Percentiles rank a stretch among this genome's conserved stretches.
These are phyloP conservation scores for Alternaria burnsii DNA, from an alignment of 2,329 filamentous ascomycete species.

Conservation along the genomic window DNA sequence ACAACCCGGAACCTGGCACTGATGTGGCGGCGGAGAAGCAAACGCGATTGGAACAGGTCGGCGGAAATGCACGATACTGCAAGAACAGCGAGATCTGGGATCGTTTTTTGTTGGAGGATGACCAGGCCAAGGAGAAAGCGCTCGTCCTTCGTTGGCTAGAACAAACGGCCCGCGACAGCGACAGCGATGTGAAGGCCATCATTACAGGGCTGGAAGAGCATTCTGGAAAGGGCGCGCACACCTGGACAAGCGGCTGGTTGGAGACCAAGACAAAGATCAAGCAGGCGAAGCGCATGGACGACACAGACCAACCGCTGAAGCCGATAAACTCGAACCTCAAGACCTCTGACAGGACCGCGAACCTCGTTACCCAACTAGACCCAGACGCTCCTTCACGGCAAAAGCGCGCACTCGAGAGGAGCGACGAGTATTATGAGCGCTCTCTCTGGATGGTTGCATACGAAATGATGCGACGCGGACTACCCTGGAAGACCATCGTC, in stretches of 20 bases:
- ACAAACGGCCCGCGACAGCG: constrained; percentile 72
- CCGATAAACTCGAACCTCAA: constrained; percentile 58
- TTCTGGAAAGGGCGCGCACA: constrained; percentile 69
- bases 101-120: constrained; percentile 77
- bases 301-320: constrained; percentile 37
- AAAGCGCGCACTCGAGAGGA: constrained; percentile 75
- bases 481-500: constrained; percentile 74
- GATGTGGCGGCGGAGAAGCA: constrained; percentile 46
- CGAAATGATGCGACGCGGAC: constrained; percentile 89
- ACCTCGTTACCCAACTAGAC: constrained; percentile 85
- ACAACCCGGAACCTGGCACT: constrained; percentile 56
- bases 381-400: constrained; percentile 89
- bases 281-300: constrained; percentile 79
- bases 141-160: constrained; percentile 88
- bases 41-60: constrained; percentile 41
- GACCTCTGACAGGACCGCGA: constrained; percentile 59
- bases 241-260: constrained; percentile 89
- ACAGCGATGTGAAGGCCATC: constrained; percentile 76
- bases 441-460: constrained; percentile 95
- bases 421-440: constrained; percentile 88
- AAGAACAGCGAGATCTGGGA: constrained; percentile 71
- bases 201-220: constrained; percentile 75
- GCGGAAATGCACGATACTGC: constrained; percentile 60
- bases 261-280: constrained; percentile 92
- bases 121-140: constrained; percentile 78